phyloP scores from a whole-genome alignment of 1,284 basidiomycete genomes.

The Marasmius tenuissimus region DNA sequence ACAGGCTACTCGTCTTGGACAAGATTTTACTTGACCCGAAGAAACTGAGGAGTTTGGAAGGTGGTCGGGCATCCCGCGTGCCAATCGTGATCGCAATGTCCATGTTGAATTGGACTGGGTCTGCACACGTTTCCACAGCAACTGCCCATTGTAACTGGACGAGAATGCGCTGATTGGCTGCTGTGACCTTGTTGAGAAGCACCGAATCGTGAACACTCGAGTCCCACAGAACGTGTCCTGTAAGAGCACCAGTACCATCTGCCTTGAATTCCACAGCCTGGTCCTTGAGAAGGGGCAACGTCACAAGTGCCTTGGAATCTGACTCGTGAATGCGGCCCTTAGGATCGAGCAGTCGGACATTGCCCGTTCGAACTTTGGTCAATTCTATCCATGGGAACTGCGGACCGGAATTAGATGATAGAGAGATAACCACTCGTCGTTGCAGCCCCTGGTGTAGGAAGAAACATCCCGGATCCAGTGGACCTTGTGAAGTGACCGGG shows the following conservation, averaged over 20 bases:
- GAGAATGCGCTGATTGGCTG: slow-evolving; percentile 75
- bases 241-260: slow-evolving; percentile 78
- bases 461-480: slow-evolving; percentile 84
- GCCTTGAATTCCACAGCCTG: slow-evolving; percentile 73
- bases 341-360: slow-evolving; percentile 81
- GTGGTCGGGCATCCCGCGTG: slow-evolving; percentile 82
- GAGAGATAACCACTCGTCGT: slow-evolving; percentile 72
- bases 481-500: slow-evolving; percentile 77
- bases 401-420: slow-evolving; percentile 87
- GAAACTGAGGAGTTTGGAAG: slow-evolving; percentile 73
- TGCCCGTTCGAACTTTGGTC: slow-evolving; percentile 76
- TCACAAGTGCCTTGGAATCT: slow-evolving; percentile 64
- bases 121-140: slow-evolving; percentile 79
- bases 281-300: slow-evolving; percentile 72
- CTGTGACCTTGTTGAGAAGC: slow-evolving; percentile 85
- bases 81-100: slow-evolving; percentile 89
- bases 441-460: slow-evolving; percentile 93
- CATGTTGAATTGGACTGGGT: slow-evolving; percentile 84
- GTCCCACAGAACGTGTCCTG: slow-evolving; percentile 86
- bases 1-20: slow-evolving; percentile 78
- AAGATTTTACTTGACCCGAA: slow-evolving; percentile 76
- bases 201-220: slow-evolving; percentile 88
- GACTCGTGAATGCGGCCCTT: slow-evolving; percentile 83
- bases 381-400: slow-evolving; percentile 87
- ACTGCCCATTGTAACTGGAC: slow-evolving; percentile 79